These are phyloP conservation scores for Acacia confusa DNA, from an alignment of 306 rosid genomes.

Conservation along the genomic window DNA sequence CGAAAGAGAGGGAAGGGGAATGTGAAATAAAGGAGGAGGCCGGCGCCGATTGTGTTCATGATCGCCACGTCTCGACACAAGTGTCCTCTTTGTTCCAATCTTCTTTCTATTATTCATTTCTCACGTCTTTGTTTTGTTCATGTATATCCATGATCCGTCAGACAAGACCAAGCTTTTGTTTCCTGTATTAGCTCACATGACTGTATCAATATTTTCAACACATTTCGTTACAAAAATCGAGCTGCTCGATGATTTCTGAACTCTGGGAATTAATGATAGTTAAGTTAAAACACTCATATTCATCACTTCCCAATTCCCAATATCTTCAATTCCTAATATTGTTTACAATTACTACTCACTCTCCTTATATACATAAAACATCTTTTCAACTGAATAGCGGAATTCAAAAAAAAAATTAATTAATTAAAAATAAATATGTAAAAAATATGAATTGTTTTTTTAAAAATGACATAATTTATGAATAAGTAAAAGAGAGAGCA, in stretches of 20 bases:
- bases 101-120: not conserved
- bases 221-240: not conserved
- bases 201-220: not conserved
- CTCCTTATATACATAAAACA: no score
- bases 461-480: no score
- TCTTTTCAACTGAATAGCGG: no score
- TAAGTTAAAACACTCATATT: no score
- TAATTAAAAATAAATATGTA: no score
- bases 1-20: not conserved
- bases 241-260: not conserved
- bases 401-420: no score
- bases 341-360: no score
- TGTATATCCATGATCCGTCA: not conserved
- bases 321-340: no score
- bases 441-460: no score
- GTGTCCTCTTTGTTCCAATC: not conserved
- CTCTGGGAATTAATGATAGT: not conserved
- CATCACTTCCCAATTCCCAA: no score
- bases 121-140: not conserved
- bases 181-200: not conserved
- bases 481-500: no score
- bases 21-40: not conserved
- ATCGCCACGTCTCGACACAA: constrained; percentile 10
- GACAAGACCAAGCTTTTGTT: not conserved
- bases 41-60: not conserved